A percentile compares a stretch with the other conserved stretches of the same genome.
Evolutionary conservation across 148 eudicot genomes (phyloP).

Genomic region (Gaultheria prostrata): DNA sequence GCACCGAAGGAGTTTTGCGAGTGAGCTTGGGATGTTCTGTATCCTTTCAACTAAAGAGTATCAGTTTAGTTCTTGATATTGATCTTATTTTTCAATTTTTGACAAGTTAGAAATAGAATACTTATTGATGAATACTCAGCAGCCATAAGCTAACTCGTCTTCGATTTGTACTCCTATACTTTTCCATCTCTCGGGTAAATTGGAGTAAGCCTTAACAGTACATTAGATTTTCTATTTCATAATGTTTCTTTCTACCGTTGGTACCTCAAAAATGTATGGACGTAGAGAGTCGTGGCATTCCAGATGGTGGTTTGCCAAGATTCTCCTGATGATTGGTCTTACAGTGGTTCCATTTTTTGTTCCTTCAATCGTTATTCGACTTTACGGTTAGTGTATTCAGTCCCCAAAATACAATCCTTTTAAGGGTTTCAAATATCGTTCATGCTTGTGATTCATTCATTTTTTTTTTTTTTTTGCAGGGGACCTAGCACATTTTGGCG

Average conservation of each 20-base stretch:
- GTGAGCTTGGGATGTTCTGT: constrained; percentile 87
- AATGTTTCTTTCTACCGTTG: constrained; percentile 62
- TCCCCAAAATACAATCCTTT: not conserved
- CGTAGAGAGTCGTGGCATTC: constrained; percentile 63
- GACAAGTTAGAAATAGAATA: not conserved
- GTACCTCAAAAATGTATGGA: constrained; percentile 51
- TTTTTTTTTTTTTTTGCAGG: constrained; percentile 43
- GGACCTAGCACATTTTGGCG: constrained; percentile 83
- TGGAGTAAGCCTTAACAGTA: constrained; percentile 30
- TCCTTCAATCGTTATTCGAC: constrained; percentile 44
- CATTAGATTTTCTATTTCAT: constrained; percentile 61
- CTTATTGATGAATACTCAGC: not conserved
- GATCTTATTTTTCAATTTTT: not conserved
- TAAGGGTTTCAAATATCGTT: not conserved
- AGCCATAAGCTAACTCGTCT: not conserved
- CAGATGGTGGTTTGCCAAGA: constrained; percentile 62
- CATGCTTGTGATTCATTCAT: constrained; percentile 10
- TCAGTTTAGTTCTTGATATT: not conserved
- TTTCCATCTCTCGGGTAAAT: constrained; percentile 6
- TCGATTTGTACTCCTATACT: not conserved
- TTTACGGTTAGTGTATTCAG: constrained; percentile 55
- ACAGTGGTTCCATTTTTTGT: constrained; percentile 46
- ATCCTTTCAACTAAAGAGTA: constrained; percentile 40
- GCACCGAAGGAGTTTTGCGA: constrained; percentile 73
- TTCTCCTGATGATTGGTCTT: constrained; percentile 40